These are phyloP conservation scores for Colletotrichum destructivum DNA, from an alignment of 2,329 filamentous ascomycete genomes.

Conservation along the genomic window DNA sequence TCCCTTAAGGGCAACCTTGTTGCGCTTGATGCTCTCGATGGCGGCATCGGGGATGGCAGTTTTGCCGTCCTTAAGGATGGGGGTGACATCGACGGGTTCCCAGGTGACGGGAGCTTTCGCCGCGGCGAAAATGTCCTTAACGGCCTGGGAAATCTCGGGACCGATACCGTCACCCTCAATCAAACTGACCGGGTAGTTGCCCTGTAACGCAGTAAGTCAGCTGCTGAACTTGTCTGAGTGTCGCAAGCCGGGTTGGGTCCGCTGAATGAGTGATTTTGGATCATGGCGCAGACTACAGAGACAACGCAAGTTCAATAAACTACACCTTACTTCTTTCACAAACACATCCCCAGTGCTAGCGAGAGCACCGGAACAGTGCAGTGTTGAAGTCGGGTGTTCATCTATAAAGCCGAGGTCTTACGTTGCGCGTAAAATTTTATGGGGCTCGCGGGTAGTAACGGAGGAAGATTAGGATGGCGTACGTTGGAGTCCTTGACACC, in stretches of 20 bases:
- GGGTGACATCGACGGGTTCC: conserved; percentile 97
- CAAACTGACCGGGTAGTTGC: conserved; percentile 94
- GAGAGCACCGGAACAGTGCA: not conserved
- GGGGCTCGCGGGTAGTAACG: conserved; percentile 26
- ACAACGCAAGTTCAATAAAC: conserved; percentile 38
- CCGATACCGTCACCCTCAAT: conserved; percentile 99
- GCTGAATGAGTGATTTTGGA: conserved; percentile 59
- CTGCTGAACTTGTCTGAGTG: not conserved
- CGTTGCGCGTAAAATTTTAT: conserved; percentile 37
- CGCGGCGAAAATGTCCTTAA: conserved; percentile 98
- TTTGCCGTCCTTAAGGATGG: conserved; percentile 93
- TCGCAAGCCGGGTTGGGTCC: not conserved
- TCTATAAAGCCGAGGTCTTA: conserved; percentile 19
- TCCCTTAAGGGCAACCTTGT: conserved; percentile 98
- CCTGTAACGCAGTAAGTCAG: conserved; percentile 65
- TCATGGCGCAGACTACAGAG: not conserved
- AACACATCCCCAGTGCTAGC: not conserved
- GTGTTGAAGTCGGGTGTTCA: conserved; percentile 4
- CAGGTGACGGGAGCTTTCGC: conserved; percentile 96
- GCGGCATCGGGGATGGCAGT: conserved; percentile 94
- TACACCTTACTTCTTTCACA: not conserved
- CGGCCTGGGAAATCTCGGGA: conserved; percentile 96
- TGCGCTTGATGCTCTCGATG: conserved; percentile 93
- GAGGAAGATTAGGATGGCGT: conserved; percentile 55
- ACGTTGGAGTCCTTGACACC: conserved; percentile 91